phyloP scores from a whole-genome alignment of 2,329 filamentous ascomycete genomes.

The Pseudogymnoascus pannorum region DNA sequence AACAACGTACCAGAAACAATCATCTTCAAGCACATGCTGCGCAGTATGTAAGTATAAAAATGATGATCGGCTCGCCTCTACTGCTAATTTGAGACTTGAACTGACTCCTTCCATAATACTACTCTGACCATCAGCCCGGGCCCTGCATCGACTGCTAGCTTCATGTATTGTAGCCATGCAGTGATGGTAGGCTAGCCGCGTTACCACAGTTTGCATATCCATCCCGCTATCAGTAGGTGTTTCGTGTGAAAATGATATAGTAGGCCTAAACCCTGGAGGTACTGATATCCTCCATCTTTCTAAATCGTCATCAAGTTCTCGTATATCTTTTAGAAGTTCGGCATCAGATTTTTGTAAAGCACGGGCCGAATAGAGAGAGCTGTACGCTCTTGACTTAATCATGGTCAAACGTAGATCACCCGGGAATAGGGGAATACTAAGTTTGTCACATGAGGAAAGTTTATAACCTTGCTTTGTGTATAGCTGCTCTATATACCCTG shows the following conservation, averaged over 20 bases:
- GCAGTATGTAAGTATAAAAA: conserved; percentile 41
- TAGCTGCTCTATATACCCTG: conserved; percentile 30
- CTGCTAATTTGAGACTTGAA: conserved; percentile 45
- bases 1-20: conserved; percentile 33
- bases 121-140: conserved; percentile 31
- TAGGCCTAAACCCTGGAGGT: conserved; percentile 38
- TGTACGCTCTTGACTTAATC: conserved; percentile 44
- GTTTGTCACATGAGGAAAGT: not conserved
- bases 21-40: conserved; percentile 35
- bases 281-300: conserved; percentile 47
- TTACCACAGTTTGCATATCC: conserved; percentile 40
- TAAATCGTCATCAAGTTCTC: conserved; percentile 49
- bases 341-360: conserved; percentile 45
- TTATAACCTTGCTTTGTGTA: not conserved
- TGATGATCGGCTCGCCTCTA: conserved; percentile 50
- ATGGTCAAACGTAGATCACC: conserved; percentile 42
- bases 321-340: conserved; percentile 46
- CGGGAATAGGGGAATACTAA: conserved; percentile 29
- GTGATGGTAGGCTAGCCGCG: conserved; percentile 49
- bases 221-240: conserved; percentile 25
- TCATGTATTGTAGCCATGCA: conserved; percentile 48
- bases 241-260: conserved; percentile 35
- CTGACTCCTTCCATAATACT: conserved; percentile 39
- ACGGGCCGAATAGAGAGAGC: conserved; percentile 42
- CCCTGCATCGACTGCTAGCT: conserved; percentile 44